Percentiles rank a stretch among this genome's conserved stretches.
Conservation (phyloP, 2,329 filamentous ascomycete genomes). For the Fusarium abutilonis region DNA sequence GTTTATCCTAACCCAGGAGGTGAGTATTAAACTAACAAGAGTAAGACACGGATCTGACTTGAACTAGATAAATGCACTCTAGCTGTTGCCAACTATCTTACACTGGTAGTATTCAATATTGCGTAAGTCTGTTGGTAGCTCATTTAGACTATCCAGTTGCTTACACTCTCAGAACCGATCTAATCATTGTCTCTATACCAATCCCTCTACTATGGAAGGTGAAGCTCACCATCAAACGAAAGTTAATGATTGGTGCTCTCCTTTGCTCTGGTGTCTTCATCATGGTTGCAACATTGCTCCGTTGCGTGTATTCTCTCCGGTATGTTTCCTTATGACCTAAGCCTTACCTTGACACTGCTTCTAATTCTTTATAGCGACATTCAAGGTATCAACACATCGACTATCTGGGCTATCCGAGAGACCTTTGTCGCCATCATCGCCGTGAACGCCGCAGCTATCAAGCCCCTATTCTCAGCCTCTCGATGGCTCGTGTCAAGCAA, state of each 20-base stretch:
- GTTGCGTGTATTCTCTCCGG: conserved; percentile 52
- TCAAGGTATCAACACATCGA: conserved; percentile 51
- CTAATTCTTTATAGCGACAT: conserved; percentile 41
- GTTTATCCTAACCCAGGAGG: conserved; percentile 54
- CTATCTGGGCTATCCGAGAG: conserved; percentile 57
- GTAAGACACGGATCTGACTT: not conserved
- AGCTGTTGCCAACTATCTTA: conserved; percentile 51
- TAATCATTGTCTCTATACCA: conserved; percentile 53
- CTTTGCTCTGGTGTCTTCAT: conserved; percentile 58
- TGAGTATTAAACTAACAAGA: conserved; percentile 22
- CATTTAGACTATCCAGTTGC: not conserved
- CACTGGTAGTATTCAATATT: conserved; percentile 52
- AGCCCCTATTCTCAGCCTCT: conserved; percentile 51
- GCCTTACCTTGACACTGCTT: rapidly evolving
- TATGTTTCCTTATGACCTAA: not conserved
- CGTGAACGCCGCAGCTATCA: conserved; percentile 55
- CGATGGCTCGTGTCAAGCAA: conserved; percentile 50
- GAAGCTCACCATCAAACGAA: conserved; percentile 51
- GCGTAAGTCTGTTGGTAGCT: conserved; percentile 39
- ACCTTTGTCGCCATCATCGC: conserved; percentile 57
- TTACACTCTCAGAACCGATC: conserved; percentile 50
- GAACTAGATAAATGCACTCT: conserved; percentile 48
- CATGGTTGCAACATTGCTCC: conserved; percentile 54
- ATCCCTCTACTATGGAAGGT: conserved; percentile 54
- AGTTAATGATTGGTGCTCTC: conserved; percentile 52